Evolutionary conservation across 805 yeast genomes (phyloP).

Genomic region (Wickerhamiella allomyrinae): DNA sequence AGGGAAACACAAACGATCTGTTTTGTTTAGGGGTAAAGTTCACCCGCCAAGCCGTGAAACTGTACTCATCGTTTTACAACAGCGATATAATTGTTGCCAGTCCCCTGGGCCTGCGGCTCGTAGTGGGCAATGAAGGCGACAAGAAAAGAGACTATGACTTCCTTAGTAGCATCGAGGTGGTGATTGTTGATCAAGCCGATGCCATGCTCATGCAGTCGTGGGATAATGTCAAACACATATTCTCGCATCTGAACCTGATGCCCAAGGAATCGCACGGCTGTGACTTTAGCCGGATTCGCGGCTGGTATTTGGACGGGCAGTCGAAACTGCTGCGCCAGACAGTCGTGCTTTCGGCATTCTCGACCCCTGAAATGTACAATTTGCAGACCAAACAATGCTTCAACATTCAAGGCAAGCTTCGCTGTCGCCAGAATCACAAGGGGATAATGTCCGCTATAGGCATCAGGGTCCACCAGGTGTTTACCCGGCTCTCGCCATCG

Average conservation of each 20-base stretch:
- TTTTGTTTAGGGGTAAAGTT: conserved; percentile 84
- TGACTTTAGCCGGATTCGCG: conserved; percentile 80
- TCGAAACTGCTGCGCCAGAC: conserved; percentile 63
- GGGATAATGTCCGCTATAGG: conserved; percentile 56
- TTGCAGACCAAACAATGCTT: conserved; percentile 28
- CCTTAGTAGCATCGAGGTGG: conserved; percentile 73
- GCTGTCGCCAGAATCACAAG: conserved; percentile 29
- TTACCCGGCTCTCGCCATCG: conserved; percentile 51
- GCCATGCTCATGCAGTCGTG: conserved; percentile 86
- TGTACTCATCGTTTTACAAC: conserved; percentile 69
- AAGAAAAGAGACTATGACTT: conserved; percentile 60
- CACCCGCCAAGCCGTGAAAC: conserved; percentile 72
- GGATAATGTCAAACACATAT: conserved; percentile 61
- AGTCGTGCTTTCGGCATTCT: conserved; percentile 56
- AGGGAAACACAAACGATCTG: conserved; percentile 84
- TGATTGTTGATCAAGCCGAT: conserved; percentile 70
- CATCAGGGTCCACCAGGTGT: conserved; percentile 38
- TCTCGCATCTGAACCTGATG: conserved; percentile 55
- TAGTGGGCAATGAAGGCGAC: conserved; percentile 48
- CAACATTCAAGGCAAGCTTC: conserved; percentile 27
- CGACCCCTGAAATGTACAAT: conserved; percentile 70
- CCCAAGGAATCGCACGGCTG: conserved; percentile 71
- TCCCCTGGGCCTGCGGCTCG: conserved; percentile 74
- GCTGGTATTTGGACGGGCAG: conserved; percentile 84
- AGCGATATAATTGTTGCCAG: conserved; percentile 84